Evolutionary conservation across 2,329 filamentous ascomycete genomes (phyloP).

Genomic region (Ascosphaera pollenicola): DNA sequence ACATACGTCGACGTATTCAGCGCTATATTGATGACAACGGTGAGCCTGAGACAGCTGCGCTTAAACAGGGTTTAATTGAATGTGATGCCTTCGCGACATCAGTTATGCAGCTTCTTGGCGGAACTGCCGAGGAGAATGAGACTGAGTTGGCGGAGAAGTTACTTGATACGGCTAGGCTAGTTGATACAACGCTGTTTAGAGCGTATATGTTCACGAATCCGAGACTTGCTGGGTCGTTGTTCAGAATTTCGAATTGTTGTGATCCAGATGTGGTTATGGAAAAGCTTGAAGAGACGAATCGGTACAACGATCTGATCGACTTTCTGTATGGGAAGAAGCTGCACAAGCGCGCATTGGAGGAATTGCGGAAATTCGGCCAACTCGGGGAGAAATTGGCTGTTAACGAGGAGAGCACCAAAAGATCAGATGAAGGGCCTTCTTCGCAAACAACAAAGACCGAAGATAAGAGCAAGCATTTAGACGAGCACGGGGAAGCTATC

Average conservation of each 20-base stretch:
- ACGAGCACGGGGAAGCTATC: neutral
- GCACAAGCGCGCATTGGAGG: constrained; percentile 64
- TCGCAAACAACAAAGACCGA: neutral
- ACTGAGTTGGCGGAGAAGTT: constrained; percentile 48
- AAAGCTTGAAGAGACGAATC: constrained; percentile 65
- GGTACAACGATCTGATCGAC: constrained; percentile 89
- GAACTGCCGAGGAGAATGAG: constrained; percentile 27
- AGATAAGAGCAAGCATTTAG: neutral
- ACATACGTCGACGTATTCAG: constrained; percentile 48
- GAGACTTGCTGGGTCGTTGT: constrained; percentile 64
- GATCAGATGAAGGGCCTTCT: constrained; percentile 5
- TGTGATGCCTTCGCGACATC: constrained; percentile 20
- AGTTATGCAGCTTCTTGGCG: constrained; percentile 23
- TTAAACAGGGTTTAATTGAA: constrained; percentile 11
- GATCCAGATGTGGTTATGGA: constrained; percentile 91
- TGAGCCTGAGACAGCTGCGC: constrained; percentile 16
- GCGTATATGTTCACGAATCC: constrained; percentile 88
- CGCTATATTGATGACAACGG: constrained; percentile 38
- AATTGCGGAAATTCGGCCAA: constrained; percentile 62
- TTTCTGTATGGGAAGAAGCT: constrained; percentile 92
- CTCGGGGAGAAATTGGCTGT: constrained; percentile 17
- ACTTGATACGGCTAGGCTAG: constrained; percentile 53
- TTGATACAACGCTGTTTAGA: constrained; percentile 86
- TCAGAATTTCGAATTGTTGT: constrained; percentile 92
- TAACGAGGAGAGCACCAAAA: neutral